A percentile compares a stretch with the other conserved stretches of the same genome.
These are phyloP conservation scores for Pichia manshurica DNA, from an alignment of 805 yeast genomes.

Conservation along the genomic window DNA sequence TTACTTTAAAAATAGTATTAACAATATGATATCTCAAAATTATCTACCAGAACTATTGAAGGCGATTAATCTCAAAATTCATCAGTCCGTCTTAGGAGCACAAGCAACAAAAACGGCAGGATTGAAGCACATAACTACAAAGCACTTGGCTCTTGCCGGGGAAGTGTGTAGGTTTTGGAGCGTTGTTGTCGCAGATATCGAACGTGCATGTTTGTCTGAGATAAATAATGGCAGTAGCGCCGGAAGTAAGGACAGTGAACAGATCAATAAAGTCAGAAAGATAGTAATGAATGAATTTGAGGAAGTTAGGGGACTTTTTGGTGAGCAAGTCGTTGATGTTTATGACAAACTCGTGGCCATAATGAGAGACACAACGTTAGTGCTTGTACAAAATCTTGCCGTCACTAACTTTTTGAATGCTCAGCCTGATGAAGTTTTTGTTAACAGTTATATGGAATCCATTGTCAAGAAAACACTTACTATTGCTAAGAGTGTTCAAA, in stretches of 20 bases:
- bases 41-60: slow-evolving; percentile 37
- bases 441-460: slow-evolving; percentile 59
- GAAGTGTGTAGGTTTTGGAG: slow-evolving; percentile 54
- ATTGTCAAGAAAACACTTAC: slow-evolving; percentile 63
- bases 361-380: slow-evolving; percentile 53
- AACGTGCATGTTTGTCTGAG: slow-evolving; percentile 21
- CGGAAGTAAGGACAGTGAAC: slow-evolving; percentile 24
- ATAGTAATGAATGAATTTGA: slow-evolving; percentile 33
- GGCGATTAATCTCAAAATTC: slow-evolving; percentile 47
- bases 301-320: slow-evolving; percentile 36
- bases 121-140: slow-evolving; percentile 65
- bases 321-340: slow-evolving; percentile 59
- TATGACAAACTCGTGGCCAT: slow-evolving; percentile 60
- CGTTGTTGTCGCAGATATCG: slow-evolving; percentile 17
- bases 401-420: not conserved
- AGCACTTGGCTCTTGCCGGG: slow-evolving; percentile 61
- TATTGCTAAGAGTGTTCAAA: slow-evolving; percentile 52
- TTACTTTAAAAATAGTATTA: slow-evolving; percentile 7
- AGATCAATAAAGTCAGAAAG: slow-evolving; percentile 19
- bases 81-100: slow-evolving; percentile 62
- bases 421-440: slow-evolving; percentile 25
- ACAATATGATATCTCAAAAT: slow-evolving; percentile 33
- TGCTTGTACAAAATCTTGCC: slow-evolving; percentile 2
- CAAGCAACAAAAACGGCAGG: slow-evolving; percentile 75
- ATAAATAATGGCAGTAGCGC: slow-evolving; percentile 17